Evolutionary conservation across 1,284 basidiomycete genomes (phyloP).

Genomic region (Papiliotrema laurentii): DNA sequence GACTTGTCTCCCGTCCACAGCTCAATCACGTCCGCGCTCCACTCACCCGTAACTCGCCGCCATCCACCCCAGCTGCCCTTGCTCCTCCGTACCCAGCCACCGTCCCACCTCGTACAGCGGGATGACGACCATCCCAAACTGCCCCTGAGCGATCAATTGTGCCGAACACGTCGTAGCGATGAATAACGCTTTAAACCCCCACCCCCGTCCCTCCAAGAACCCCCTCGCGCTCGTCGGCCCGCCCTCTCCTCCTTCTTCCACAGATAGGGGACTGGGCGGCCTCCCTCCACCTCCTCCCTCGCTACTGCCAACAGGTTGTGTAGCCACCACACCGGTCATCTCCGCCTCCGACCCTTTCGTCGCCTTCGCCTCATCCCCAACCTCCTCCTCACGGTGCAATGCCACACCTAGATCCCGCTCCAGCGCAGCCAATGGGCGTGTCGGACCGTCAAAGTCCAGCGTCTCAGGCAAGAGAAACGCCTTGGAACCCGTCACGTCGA

Average conservation of each 20-base stretch:
- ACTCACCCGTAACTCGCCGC: constrained; percentile 20
- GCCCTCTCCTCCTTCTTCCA: not conserved
- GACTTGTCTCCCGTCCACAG: too few relatives aligned
- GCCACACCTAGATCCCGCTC: not conserved
- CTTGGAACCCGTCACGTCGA: not conserved
- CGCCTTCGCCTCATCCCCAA: not conserved
- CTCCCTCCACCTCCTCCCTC: too few relatives aligned
- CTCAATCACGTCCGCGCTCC: not conserved
- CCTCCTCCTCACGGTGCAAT: not conserved
- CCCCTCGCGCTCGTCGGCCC: not conserved
- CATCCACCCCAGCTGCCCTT: constrained; percentile 27
- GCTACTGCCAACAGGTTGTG: not conserved
- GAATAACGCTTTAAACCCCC: constrained; percentile 15
- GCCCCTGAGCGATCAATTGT: constrained; percentile 25
- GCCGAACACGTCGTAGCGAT: constrained; percentile 18
- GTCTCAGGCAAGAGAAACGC: not conserved
- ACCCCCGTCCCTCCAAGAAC: not conserved
- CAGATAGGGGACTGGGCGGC: not conserved
- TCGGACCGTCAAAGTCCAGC: not conserved
- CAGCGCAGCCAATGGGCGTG: not conserved
- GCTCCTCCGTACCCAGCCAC: constrained; percentile 19
- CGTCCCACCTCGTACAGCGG: constrained; percentile 22
- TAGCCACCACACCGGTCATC: not conserved
- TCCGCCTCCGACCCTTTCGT: too few relatives aligned
- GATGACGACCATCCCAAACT: constrained; percentile 25